These are phyloP conservation scores for Cyberlindnera mycetangii DNA, from an alignment of 805 yeast genomes.

Conservation along the genomic window DNA sequence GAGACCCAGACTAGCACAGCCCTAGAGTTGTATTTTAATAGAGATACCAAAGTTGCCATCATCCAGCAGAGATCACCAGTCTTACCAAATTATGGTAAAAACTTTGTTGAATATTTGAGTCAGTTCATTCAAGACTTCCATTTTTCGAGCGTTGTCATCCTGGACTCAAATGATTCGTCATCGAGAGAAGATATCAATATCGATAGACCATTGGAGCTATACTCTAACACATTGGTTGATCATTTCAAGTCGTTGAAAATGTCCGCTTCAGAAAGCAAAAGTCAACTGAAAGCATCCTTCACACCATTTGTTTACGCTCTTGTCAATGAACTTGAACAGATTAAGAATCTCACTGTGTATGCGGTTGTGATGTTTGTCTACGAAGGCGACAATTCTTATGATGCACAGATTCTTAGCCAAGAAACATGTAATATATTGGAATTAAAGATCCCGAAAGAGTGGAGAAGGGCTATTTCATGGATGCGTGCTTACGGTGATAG, in stretches of 20 bases:
- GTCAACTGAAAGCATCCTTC: constrained; percentile 8
- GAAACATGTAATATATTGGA: constrained; percentile 25
- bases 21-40: constrained; percentile 58
- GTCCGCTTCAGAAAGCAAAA: constrained; percentile 7
- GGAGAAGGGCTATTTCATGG: constrained; percentile 77
- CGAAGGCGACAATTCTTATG: constrained; percentile 85
- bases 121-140: constrained; percentile 43
- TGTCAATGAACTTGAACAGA: constrained; percentile 6
- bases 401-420: constrained; percentile 51
- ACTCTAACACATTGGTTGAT: constrained; percentile 19
- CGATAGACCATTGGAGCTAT: constrained; percentile 18
- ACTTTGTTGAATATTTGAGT: constrained; percentile 50
- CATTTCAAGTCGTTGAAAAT: constrained; percentile 19
- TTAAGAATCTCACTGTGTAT: constrained; percentile 25
- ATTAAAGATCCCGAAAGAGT: constrained; percentile 23
- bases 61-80: constrained; percentile 84
- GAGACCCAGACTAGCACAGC: constrained; percentile 47
- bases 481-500: constrained; percentile 75
- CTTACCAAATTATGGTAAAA: constrained; percentile 55
- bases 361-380: constrained; percentile 63
- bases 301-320: constrained; percentile 17
- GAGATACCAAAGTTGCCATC: constrained; percentile 43
- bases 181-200: constrained; percentile 26
- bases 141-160: constrained; percentile 47
- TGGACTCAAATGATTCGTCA: constrained; percentile 76